phyloP scores from a whole-genome alignment of 331 rosid genomes.

The Dryas integrifolia region DNA sequence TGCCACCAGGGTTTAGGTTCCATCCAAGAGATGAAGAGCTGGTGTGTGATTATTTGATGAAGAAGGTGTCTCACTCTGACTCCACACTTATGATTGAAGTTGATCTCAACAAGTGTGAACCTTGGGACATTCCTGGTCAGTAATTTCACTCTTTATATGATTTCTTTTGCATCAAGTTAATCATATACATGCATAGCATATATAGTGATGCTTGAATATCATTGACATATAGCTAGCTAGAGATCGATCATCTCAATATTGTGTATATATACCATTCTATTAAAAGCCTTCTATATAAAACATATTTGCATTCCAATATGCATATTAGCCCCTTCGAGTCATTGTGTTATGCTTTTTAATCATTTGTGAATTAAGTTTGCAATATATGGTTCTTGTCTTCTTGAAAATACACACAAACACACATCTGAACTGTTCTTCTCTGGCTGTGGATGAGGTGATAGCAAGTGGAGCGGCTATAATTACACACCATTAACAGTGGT shows the following conservation, averaged over 20 bases:
- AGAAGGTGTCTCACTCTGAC: slow-evolving; percentile 48
- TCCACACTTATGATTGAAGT: slow-evolving; percentile 75
- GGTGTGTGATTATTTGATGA: slow-evolving; percentile 81
- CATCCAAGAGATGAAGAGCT: slow-evolving; percentile 95
- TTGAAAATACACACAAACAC: background rate
- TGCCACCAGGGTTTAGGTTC: slow-evolving; percentile 92
- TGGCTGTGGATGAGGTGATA: slow-evolving; percentile 27
- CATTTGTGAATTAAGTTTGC: background rate
- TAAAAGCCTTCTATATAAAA: no score
- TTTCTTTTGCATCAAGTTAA: background rate
- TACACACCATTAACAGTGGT: slow-evolving; percentile 26
- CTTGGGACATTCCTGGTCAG: slow-evolving; percentile 94
- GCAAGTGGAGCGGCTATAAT: slow-evolving; percentile 42
- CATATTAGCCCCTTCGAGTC: no score
- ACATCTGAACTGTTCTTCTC: background rate
- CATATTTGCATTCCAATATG: no score
- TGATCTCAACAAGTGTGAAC: slow-evolving; percentile 93
- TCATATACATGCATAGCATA: background rate
- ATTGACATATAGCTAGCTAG: no score
- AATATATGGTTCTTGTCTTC: background rate
- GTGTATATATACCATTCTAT: no score
- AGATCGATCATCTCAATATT: no score
- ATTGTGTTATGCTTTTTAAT: no score
- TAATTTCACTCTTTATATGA: background rate
- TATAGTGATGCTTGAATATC: no score